phyloP scores from a whole-genome alignment of 2,329 filamentous ascomycete species.

The Colletotrichum sp. region DNA sequence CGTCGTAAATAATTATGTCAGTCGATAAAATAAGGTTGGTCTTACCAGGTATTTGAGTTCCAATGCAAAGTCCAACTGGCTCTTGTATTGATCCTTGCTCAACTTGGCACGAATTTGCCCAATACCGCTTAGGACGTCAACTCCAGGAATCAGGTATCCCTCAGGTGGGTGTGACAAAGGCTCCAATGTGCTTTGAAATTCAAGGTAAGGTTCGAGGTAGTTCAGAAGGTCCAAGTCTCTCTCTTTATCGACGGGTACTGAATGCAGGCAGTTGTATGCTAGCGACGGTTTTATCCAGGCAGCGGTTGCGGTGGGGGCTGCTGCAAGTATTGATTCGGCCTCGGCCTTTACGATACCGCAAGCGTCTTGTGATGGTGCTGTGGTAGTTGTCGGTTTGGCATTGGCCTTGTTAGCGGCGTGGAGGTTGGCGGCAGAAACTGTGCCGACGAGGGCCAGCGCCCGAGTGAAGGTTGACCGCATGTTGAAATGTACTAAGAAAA shows the following conservation, averaged over 20 bases:
- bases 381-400: not conserved
- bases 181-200: conserved; percentile 23
- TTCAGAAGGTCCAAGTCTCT: conserved; percentile 18
- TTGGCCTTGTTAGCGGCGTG: not conserved
- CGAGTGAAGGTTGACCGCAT: not conserved
- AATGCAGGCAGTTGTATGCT: conserved; percentile 14
- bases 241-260: conserved; percentile 11
- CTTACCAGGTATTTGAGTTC: conserved; percentile 18
- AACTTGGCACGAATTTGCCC: conserved; percentile 21
- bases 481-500: not conserved
- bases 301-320: not conserved
- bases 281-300: not conserved
- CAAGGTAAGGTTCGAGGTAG: conserved; percentile 21
- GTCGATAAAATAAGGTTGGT: not conserved
- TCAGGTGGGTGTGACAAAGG: conserved; percentile 17
- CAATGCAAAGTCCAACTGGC: conserved; percentile 17
- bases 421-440: not conserved
- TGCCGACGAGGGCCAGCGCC: not conserved
- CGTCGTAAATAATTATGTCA: not conserved
- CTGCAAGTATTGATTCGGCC: not conserved
- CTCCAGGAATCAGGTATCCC: conserved; percentile 22
- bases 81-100: conserved; percentile 11
- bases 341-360: not conserved
- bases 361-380: not conserved
- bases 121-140: conserved; percentile 21